Evolutionary conservation across 768 basidiomycete species (phyloP).

Genomic region (Mycena epipterygia): DNA sequence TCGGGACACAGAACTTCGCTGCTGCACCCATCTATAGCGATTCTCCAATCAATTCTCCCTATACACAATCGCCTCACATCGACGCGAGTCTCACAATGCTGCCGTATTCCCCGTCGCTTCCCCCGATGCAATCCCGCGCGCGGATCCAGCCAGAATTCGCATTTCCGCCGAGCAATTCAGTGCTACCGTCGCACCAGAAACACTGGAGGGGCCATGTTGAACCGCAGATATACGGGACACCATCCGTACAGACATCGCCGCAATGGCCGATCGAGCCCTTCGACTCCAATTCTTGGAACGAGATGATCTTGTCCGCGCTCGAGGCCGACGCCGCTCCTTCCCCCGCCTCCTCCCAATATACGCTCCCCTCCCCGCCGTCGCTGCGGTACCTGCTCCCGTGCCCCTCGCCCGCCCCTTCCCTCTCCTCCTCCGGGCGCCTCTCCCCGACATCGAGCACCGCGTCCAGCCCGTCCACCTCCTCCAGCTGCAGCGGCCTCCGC

Average conservation of each 20-base stretch:
- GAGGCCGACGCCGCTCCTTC: not conserved
- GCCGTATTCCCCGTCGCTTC: not conserved
- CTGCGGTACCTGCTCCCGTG: not conserved
- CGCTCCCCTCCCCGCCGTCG: not conserved
- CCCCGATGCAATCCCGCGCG: not conserved
- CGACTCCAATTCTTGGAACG: conserved; percentile 10
- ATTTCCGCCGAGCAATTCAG: not conserved
- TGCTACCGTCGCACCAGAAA: not conserved
- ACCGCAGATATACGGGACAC: conserved; percentile 4
- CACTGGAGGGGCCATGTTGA: not conserved
- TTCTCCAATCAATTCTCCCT: not conserved
- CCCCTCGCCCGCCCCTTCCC: conserved; percentile 1
- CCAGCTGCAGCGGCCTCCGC: not conserved
- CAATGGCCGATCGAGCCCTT: conserved; percentile 18
- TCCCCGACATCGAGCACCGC: not conserved
- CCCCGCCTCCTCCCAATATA: not conserved
- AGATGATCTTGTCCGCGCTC: conserved; percentile 14
- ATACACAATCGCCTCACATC: not conserved
- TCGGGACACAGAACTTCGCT: not conserved
- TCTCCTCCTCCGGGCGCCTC: not conserved
- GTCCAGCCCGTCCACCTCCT: not conserved
- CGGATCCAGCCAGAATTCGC: not conserved
- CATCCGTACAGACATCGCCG: not conserved
- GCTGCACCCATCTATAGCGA: not conserved
- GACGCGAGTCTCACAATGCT: not conserved